Conservation (phyloP, 2,329 filamentous ascomycete genomes). For the Helminthosporium solani region DNA sequence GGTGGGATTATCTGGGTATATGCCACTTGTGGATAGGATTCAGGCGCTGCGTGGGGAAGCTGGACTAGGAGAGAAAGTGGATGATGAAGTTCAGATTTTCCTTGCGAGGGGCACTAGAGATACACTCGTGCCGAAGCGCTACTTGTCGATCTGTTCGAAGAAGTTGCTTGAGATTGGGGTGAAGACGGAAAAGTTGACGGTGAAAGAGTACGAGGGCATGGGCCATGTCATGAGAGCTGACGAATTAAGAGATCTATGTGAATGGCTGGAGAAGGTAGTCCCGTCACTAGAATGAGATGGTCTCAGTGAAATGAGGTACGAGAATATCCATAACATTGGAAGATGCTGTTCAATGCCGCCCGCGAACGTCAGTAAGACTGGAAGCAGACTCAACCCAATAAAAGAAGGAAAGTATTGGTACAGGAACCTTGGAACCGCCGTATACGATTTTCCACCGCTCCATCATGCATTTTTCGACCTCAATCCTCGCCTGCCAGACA, state of each 20-base stretch:
- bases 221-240: conserved; percentile 47
- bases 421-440: no score
- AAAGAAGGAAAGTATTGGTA: no score
- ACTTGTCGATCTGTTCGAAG: conserved; percentile 47
- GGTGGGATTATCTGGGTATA: conserved; percentile 50
- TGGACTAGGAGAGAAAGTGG: conserved; percentile 34
- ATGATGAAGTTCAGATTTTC: conserved; percentile 46
- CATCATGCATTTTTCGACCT: no score
- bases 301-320: no score
- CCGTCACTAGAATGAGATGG: no score
- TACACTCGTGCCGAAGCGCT: conserved; percentile 49
- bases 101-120: conserved; percentile 51
- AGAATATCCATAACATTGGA: no score
- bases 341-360: no score
- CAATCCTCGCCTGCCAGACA: no score
- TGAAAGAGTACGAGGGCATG: conserved; percentile 52
- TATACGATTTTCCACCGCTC: no score
- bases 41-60: conserved; percentile 41
- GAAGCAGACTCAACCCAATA: no score
- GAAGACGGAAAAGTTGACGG: conserved; percentile 40
- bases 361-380: no score
- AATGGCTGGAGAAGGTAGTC: conserved; percentile 46
- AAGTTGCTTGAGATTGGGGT: conserved; percentile 44
- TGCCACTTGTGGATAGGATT: conserved; percentile 47
- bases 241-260: conserved; percentile 50